Conservation (phyloP, 169 alveolate genomes). For the Plasmodium fragile region DNA sequence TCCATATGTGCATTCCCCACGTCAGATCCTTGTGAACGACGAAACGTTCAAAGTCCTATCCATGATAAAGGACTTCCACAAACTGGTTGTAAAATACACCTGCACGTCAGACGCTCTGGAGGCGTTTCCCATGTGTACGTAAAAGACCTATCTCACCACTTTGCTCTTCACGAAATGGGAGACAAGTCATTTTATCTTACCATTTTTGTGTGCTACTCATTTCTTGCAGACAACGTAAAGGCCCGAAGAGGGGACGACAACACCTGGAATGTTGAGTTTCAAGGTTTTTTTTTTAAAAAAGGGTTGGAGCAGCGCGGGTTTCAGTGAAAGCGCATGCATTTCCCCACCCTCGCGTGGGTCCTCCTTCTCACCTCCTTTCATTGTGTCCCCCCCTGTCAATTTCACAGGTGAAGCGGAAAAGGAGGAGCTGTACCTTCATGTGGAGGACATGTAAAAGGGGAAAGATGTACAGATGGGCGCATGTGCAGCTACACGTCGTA, state of each 20-base stretch:
- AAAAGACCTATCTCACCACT: background rate
- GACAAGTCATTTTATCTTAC: slow-evolving; percentile 5
- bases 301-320: background rate
- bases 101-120: slow-evolving; percentile 25
- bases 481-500: background rate
- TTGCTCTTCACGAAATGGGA: background rate
- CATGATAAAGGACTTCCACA: slow-evolving; percentile 67
- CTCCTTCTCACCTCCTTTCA: background rate
- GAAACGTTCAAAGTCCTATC: slow-evolving; percentile 69
- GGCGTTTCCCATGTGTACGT: slow-evolving; percentile 56
- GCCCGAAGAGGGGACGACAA: slow-evolving; percentile 57
- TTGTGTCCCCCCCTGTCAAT: slow-evolving; percentile 9
- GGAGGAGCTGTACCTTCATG: slow-evolving; percentile 70
- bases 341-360: background rate
- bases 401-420: slow-evolving; percentile 30
- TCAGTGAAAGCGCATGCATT: background rate
- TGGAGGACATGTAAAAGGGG: slow-evolving; percentile 46
- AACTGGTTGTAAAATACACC: slow-evolving; percentile 52
- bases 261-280: slow-evolving; percentile 66
- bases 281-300: slow-evolving; percentile 41
- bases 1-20: background rate
- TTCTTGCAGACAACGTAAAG: slow-evolving; percentile 38
- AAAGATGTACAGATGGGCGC: background rate
- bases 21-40: slow-evolving; percentile 47
- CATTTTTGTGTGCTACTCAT: background rate